A percentile compares a stretch with the other conserved stretches of the same genome.
phyloP scores from a whole-genome alignment of 2,329 filamentous ascomycete genomes.

The Penicillium sp. region DNA sequence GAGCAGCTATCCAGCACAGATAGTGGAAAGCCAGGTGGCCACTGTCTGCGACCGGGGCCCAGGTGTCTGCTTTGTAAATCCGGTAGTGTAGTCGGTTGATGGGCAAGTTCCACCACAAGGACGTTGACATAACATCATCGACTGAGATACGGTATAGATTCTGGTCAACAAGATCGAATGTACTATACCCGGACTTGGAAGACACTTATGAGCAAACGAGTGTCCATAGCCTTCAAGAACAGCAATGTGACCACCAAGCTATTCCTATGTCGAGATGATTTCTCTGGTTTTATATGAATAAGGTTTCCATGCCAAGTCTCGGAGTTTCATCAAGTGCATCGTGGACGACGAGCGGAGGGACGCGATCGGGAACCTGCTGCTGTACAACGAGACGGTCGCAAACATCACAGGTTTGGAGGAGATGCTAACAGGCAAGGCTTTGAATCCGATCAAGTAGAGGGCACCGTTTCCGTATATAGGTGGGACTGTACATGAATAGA shows the following conservation, averaged over 20 bases:
- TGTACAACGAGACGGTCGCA: neutral
- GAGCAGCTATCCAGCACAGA: constrained; percentile 4
- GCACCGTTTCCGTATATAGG: neutral
- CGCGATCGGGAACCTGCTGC: constrained; percentile 4
- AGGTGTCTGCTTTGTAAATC: constrained; percentile 4
- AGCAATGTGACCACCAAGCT: neutral
- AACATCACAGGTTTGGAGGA: constrained; percentile 1
- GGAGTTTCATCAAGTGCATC: constrained; percentile 2
- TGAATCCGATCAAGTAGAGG: neutral
- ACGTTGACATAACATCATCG: neutral
- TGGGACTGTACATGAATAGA: neutral
- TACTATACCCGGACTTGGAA: neutral
- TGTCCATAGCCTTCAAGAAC: neutral
- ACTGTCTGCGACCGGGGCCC: neutral
- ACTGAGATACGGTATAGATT: neutral
- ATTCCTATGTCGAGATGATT: neutral
- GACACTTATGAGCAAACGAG: constrained; percentile 2
- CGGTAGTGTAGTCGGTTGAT: neutral
- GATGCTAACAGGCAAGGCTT: neutral
- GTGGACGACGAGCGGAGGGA: constrained; percentile 1
- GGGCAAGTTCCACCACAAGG: neutral
- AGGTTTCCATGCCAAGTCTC: neutral
- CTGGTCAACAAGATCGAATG: constrained; percentile 1
- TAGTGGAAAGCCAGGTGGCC: neutral
- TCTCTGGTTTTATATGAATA: neutral